Evolutionary conservation across 345 rosid species (phyloP), one percentile per base, ranked within the genome.

Genomic region (Hibiscus mutabilis): DNA sequence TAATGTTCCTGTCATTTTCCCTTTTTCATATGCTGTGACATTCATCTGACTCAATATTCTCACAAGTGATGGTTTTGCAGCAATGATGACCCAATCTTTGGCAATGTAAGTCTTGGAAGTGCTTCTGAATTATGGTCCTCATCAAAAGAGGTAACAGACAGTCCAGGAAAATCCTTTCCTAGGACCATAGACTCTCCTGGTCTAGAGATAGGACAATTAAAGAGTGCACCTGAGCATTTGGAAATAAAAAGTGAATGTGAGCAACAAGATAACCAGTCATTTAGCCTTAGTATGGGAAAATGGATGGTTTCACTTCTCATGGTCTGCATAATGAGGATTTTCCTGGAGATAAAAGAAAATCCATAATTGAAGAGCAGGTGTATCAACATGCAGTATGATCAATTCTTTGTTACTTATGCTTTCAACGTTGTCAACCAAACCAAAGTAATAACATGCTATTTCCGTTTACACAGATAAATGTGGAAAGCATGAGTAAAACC

Each of bases 21-120:
- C 35, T 37, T 44, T 71, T n/a, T 46, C n/a, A 60, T 71, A 25
- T 11, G 18, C 47, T 60, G 59, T 78, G 70, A 69, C 75, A 74
- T 79, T 76, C 72, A 76, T 86, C 96, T 87, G 87, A 88, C 93
- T 83, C 74, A 84, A 72, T 84, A 86, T 87, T 84, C 97, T 86
- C 89, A 87, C 97, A 90, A 95, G 91, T 84, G 87, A 69, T 90
- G 91, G 75, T 92, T 88, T 89, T 90, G 92, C 98, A 90, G 99
- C 83, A 88, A 87, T 78, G 99, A 89, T 81, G 92, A 86, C 80
- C 84, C 93, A 66, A 79, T 90, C 77, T 92, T 87, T 88, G 92
- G 94, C 69, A 76, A 83, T 83, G 90, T 65, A 75, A 88, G 77
- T 83, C 87, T 90, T 84, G 86, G 73, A 60, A 56, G 70, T 75